A percentile compares a stretch with the other conserved stretches of the same genome.
Evolutionary conservation across 441 rosid genomes (phyloP).

Genomic region (Aleurites moluccanus): DNA sequence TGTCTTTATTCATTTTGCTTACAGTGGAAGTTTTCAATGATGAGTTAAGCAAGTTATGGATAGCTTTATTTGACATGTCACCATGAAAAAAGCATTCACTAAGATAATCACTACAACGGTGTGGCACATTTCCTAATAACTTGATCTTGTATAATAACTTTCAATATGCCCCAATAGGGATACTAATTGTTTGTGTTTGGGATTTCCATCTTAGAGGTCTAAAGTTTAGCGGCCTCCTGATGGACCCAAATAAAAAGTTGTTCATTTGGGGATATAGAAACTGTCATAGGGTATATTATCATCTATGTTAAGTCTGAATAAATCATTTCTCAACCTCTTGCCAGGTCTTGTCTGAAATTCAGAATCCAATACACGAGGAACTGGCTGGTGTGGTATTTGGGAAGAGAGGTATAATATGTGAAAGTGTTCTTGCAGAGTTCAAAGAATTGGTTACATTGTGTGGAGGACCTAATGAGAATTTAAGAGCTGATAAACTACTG

Average conservation of each 20-base stretch:
- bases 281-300: neutral
- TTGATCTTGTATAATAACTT: neutral
- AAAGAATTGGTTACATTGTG: constrained; percentile 70
- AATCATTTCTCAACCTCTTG: constrained; percentile 23
- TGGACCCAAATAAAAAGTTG: neutral
- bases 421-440: constrained; percentile 71
- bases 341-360: constrained; percentile 75
- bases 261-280: neutral
- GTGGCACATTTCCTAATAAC: neutral
- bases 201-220: neutral
- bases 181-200: neutral
- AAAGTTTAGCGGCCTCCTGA: neutral
- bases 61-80: neutral
- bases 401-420: constrained; percentile 71
- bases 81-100: neutral
- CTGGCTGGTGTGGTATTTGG: constrained; percentile 44
- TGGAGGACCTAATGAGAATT: constrained; percentile 76
- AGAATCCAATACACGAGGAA: constrained; percentile 53
- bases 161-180: too few relatives aligned
- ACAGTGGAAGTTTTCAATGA: neutral
- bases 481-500: constrained; percentile 62
- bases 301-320: constrained; percentile 6
- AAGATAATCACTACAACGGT: neutral
- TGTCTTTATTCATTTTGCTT: neutral
- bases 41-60: neutral